These are phyloP conservation scores for Fusarium verticillioides DNA, from an alignment of 2,329 filamentous ascomycete genomes.

Conservation along the genomic window DNA sequence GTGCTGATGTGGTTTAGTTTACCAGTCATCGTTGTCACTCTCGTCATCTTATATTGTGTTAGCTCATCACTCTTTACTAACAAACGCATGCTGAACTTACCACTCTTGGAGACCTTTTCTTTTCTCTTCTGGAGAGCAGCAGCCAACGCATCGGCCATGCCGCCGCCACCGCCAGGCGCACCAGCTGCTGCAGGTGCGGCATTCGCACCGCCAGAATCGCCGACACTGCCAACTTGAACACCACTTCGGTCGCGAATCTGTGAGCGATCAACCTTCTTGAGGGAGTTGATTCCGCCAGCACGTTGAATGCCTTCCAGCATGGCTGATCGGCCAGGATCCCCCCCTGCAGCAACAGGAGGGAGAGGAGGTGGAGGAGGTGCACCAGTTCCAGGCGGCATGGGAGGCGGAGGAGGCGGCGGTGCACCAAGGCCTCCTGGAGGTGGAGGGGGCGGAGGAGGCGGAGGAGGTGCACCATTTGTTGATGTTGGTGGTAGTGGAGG, in stretches of 20 bases:
- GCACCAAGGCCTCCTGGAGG: conserved; percentile 54
- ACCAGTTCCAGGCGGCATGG: not conserved
- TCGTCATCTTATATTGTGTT: conserved; percentile 72
- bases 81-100: conserved; percentile 69
- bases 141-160: conserved; percentile 85
- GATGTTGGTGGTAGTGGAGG: conserved; percentile 45
- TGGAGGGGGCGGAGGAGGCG: conserved; percentile 63
- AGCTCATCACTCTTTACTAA: conserved; percentile 1
- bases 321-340: conserved; percentile 64
- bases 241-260: conserved; percentile 79
- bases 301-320: conserved; percentile 78
- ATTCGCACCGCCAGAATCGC: conserved; percentile 63
- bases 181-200: conserved; percentile 63
- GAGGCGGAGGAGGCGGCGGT: conserved; percentile 42
- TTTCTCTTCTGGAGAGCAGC: conserved; percentile 84
- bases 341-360: conserved; percentile 51
- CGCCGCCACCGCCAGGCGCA: conserved; percentile 67
- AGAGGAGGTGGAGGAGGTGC: conserved; percentile 55
- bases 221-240: conserved; percentile 64
- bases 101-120: conserved; percentile 92
- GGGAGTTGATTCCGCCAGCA: conserved; percentile 71
- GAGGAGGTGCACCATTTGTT: conserved; percentile 53
- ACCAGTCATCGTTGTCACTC: conserved; percentile 80
- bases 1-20: conserved; percentile 28
- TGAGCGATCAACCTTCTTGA: conserved; percentile 79